Evolutionary conservation across 2,329 filamentous ascomycete species (phyloP).

Genomic region (Trichoderma brevicompactum): DNA sequence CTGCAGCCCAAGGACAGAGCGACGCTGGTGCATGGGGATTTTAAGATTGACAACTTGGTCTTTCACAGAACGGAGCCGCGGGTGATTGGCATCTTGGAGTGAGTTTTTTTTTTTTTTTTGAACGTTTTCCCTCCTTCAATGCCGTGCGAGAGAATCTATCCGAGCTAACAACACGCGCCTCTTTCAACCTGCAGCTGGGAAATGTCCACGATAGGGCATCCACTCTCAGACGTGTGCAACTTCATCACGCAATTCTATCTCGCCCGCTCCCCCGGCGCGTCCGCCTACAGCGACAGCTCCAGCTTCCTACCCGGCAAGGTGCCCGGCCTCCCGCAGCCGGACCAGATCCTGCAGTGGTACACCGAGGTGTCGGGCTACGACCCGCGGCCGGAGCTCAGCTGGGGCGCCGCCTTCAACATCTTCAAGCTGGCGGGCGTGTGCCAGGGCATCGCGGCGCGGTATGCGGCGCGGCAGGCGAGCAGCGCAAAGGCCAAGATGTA

Average conservation of each 20-base stretch:
- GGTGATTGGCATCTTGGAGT: conserved; percentile 92
- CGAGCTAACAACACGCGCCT: too few species aligned
- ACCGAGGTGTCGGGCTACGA: conserved; percentile 68
- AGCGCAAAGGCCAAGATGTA: conserved; percentile 79
- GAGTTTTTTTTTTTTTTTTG: too few species aligned
- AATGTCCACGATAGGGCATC: conserved; percentile 97
- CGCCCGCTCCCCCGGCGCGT: conserved; percentile 36
- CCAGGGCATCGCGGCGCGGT: conserved; percentile 91
- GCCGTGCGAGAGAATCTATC: too few species aligned
- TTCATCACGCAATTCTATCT: conserved; percentile 56
- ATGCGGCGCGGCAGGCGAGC: conserved; percentile 84
- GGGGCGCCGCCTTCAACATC: conserved; percentile 65
- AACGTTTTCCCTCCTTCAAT: too few species aligned
- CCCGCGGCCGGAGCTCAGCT: conserved; percentile 61
- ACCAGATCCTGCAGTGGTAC: conserved; percentile 50
- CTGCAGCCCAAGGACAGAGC: conserved; percentile 77
- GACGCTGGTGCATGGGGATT: conserved; percentile 90
- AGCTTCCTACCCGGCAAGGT: conserved; percentile 66
- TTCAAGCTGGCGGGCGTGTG: conserved; percentile 66
- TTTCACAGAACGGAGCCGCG: conserved; percentile 87
- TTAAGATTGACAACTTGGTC: conserved; percentile 90
- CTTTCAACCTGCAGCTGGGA: conserved; percentile 75
- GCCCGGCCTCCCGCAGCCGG: conserved; percentile 62
- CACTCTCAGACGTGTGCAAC: conserved; percentile 87
- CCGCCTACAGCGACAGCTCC: conserved; percentile 39